Percentiles rank a stretch among this genome's conserved stretches.
Conservation (phyloP, 2,329 filamentous ascomycete species). For the Clarireedia homoeocarpa region DNA sequence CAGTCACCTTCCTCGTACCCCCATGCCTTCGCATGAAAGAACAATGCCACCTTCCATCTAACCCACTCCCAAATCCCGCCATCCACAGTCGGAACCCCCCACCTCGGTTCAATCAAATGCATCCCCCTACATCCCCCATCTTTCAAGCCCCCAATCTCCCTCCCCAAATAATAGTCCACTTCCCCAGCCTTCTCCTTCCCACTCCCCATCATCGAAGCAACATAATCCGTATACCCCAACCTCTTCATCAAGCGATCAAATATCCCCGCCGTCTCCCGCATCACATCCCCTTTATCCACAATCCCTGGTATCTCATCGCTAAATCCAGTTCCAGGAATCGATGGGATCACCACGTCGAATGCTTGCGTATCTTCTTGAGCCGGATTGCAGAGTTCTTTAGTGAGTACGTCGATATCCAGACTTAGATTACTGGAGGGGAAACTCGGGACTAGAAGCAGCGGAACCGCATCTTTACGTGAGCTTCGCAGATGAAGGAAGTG, state of each 20-base stretch:
- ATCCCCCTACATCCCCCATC: slow-evolving; percentile 47
- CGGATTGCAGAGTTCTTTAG: slow-evolving; percentile 1
- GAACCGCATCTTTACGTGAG: slow-evolving; percentile 44
- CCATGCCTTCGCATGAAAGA: slow-evolving; percentile 41
- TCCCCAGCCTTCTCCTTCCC: slow-evolving; percentile 37
- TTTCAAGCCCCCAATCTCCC: slow-evolving; percentile 41
- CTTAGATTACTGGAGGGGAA: slow-evolving; percentile 60
- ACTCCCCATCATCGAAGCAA: slow-evolving; percentile 47
- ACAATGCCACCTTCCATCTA: slow-evolving; percentile 48
- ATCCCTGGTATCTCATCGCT: slow-evolving; percentile 47
- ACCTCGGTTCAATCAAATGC: slow-evolving; percentile 51
- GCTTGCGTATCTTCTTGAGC: slow-evolving; percentile 32
- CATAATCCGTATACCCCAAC: slow-evolving; percentile 50
- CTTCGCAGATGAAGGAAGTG: slow-evolving; percentile 60
- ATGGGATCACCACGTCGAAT: slow-evolving; percentile 61
- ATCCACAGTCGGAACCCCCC: slow-evolving; percentile 40
- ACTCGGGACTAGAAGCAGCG: slow-evolving; percentile 56
- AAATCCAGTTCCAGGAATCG: slow-evolving; percentile 59
- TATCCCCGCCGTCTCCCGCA: slow-evolving; percentile 46
- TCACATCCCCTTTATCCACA: slow-evolving; percentile 21
- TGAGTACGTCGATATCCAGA: slow-evolving; percentile 26
- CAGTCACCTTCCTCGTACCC: slow-evolving; percentile 50
- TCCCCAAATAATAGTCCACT: slow-evolving; percentile 44
- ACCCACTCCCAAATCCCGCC: slow-evolving; percentile 41
- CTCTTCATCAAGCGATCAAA: slow-evolving; percentile 52